Base-by-base conservation (phyloP, 169 alveolate species). In the Plasmodium fragile region DNA sequence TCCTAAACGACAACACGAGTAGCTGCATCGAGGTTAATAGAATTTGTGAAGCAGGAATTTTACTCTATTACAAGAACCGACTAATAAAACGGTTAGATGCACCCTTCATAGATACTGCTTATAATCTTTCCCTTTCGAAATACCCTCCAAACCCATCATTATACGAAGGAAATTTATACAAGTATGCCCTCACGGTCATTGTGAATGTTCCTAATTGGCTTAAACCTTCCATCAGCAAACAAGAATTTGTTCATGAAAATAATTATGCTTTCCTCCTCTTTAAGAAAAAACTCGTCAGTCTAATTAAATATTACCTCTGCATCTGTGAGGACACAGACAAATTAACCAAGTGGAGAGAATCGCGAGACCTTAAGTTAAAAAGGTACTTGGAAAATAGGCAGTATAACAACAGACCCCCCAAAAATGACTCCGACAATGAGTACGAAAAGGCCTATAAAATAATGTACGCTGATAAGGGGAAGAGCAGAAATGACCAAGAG, bases 201-300 rank as follows among this genome's bases (percentile, higher is more conserved):
- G 95, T 97, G 6, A 96, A 96, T 82, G 99, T 98, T 11, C 99
- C 99, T 1, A 96, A 96, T 81, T 98, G 99, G 99, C 97, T 98
- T 69, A 82, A 96, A 13, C 98, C 99, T 13, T 95, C 99, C 28
- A 94, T 96, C 53, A 97, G 95, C 59, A 98, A 98, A 95, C 99
- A 98, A 81, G 99, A 98, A 82, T 98, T 98, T 80, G 93, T 97
- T 0, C 98, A 97, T 52, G 99, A 98, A 89, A 95, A 96, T 96
- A 97, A 97, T 94, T 83, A 83, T 87, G 97, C 97, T 36, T 97
- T 95, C 92, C 92, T 96, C 52, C 96, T 95, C 53, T 97, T 97
- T 94, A 97, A 97, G 92, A 92, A 95, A n/a, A 93, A 95, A 75
- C 77, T 95, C 49, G 92, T 92, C 77, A 92, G 85, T 25, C 81